Conservation (phyloP, 2,329 filamentous ascomycete species). For the Capronia americana region DNA sequence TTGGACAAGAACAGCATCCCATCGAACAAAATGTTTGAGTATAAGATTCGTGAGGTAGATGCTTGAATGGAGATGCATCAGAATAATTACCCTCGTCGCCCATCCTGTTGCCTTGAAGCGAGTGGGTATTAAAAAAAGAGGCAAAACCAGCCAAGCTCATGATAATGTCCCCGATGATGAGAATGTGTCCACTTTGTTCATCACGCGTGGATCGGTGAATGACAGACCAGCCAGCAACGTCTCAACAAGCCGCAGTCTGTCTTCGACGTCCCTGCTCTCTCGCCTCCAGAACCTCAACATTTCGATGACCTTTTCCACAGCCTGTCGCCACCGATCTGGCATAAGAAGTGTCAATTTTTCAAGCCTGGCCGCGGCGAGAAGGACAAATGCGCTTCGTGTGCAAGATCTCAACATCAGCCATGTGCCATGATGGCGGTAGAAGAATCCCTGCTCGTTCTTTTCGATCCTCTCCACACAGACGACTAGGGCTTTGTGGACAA, state of each 20-base stretch:
- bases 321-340: slow-evolving; percentile 40
- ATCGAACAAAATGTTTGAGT: slow-evolving; percentile 65
- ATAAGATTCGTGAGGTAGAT: slow-evolving; percentile 41
- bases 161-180: not conserved
- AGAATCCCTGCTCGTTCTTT: slow-evolving; percentile 45
- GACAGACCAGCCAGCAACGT: slow-evolving; percentile 27
- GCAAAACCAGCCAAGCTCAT: not conserved
- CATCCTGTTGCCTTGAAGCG: not conserved
- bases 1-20: slow-evolving; percentile 55
- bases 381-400: slow-evolving; percentile 43
- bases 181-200: slow-evolving; percentile 2
- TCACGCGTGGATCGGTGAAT: slow-evolving; percentile 12
- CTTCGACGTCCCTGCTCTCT: slow-evolving; percentile 41
- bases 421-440: slow-evolving; percentile 46
- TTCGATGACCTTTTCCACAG: slow-evolving; percentile 39
- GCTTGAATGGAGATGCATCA: slow-evolving; percentile 11
- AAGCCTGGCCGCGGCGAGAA: slow-evolving; percentile 42
- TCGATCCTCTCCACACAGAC: slow-evolving; percentile 46
- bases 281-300: slow-evolving; percentile 43
- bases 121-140: not conserved
- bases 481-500: slow-evolving; percentile 43
- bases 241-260: slow-evolving; percentile 40
- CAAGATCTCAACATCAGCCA: slow-evolving; percentile 47
- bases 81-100: not conserved
- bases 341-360: slow-evolving; percentile 48